Percentiles rank a stretch among this genome's conserved stretches.
phyloP scores from a whole-genome alignment of 345 rosid genomes.

The Toxicodendron radicans region DNA sequence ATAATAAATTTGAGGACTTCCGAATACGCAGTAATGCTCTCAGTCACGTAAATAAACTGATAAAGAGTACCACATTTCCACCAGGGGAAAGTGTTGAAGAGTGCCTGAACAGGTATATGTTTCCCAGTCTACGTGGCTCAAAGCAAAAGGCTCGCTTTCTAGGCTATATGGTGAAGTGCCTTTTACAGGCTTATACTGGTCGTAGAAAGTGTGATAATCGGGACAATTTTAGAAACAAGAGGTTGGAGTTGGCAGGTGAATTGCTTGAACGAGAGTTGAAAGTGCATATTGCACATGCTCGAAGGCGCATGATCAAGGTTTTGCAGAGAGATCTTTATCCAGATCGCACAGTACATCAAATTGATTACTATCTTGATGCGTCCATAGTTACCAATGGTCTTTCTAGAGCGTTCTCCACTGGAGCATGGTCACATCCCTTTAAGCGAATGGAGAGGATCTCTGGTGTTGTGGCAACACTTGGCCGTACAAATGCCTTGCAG shows the following conservation, averaged over 20 bases:
- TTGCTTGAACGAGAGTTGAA: slow-evolving; percentile 80
- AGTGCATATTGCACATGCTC: slow-evolving; percentile 75
- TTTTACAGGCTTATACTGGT: slow-evolving; percentile 67
- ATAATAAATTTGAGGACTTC: slow-evolving; percentile 51
- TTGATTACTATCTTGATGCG: slow-evolving; percentile 86
- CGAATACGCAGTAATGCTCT: slow-evolving; percentile 51
- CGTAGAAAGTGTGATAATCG: slow-evolving; percentile 73
- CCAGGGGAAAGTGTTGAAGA: slow-evolving; percentile 63
- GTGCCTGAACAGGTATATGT: slow-evolving; percentile 55
- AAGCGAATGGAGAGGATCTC: slow-evolving; percentile 82
- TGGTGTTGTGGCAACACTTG: slow-evolving; percentile 86
- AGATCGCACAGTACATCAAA: slow-evolving; percentile 53
- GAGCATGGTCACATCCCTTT: slow-evolving; percentile 93
- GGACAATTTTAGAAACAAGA: slow-evolving; percentile 84
- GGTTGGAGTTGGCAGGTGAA: slow-evolving; percentile 85
- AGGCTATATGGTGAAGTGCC: slow-evolving; percentile 90
- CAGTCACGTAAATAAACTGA: slow-evolving; percentile 32
- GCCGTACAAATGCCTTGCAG: slow-evolving; percentile 89
- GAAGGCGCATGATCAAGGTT: slow-evolving; percentile 67
- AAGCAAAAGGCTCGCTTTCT: slow-evolving; percentile 80
- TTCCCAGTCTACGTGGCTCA: slow-evolving; percentile 58
- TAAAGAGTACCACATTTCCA: slow-evolving; percentile 63
- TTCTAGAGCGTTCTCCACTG: slow-evolving; percentile 93
- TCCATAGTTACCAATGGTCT: slow-evolving; percentile 87
- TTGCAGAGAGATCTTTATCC: slow-evolving; percentile 77